phyloP scores from a whole-genome alignment of 805 yeast species.

The Zygosaccharomyces bisporus region DNA sequence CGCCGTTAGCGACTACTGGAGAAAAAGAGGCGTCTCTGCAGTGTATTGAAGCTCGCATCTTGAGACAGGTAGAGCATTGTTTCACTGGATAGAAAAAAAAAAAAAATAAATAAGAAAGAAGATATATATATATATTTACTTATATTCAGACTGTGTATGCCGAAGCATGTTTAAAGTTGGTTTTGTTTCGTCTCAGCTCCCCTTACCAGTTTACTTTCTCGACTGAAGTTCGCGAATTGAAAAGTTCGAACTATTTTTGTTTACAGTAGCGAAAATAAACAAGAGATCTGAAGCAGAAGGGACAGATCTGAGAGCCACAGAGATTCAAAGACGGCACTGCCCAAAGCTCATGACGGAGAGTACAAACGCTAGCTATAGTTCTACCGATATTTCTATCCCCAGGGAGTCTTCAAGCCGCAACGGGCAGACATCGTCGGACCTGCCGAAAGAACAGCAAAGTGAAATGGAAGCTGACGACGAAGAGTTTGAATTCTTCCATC shows the following conservation, averaged over 20 bases:
- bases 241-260: slow-evolving; percentile 1
- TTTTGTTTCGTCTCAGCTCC: background rate
- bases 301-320: background rate
- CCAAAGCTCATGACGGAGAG: background rate
- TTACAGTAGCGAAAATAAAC: slow-evolving; percentile 5
- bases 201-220: background rate
- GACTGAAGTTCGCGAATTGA: background rate
- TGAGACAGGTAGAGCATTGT: background rate
- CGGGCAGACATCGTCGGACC: background rate
- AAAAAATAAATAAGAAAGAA: background rate
- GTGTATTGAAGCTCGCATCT: slow-evolving; percentile 14
- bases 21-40: slow-evolving; percentile 60
- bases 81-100: background rate
- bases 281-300: slow-evolving; percentile 4
- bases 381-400: background rate
- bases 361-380: background rate
- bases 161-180: background rate
- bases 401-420: background rate
- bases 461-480: slow-evolving; percentile 24
- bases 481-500: slow-evolving; percentile 39
- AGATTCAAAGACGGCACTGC: background rate
- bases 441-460: slow-evolving; percentile 1
- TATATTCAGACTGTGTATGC: background rate
- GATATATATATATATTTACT: background rate
- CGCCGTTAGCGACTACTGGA: slow-evolving; percentile 89